phyloP scores from a whole-genome alignment of 805 yeast genomes.

The Blastobotrys peoriensis region DNA sequence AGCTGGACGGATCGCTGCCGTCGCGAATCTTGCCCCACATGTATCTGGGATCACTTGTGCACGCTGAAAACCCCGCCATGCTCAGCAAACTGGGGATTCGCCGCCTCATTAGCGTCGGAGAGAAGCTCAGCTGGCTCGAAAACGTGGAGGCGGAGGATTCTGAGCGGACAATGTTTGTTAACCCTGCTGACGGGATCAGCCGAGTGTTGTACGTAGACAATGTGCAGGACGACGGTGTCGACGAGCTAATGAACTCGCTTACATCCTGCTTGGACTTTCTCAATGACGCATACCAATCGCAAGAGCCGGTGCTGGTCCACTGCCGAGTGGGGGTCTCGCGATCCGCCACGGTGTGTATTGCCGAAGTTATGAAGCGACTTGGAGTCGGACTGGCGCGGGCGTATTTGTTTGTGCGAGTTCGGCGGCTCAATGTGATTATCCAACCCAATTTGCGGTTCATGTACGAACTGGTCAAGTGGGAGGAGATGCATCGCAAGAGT shows the following conservation, averaged over 20 bases:
- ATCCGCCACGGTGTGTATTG: constrained; percentile 92
- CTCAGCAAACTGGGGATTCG: constrained; percentile 60
- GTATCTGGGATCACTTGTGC: constrained; percentile 76
- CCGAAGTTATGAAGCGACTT: constrained; percentile 82
- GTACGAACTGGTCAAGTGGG: constrained; percentile 81
- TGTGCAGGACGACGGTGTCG: constrained; percentile 88
- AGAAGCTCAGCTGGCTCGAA: constrained; percentile 54
- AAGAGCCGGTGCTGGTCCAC: constrained; percentile 64
- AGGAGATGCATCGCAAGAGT: constrained; percentile 33
- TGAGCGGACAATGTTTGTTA: constrained; percentile 1
- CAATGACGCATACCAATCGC: constrained; percentile 42
- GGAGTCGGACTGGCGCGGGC: constrained; percentile 67
- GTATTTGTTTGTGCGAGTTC: constrained; percentile 79
- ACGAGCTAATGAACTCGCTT: constrained; percentile 58
- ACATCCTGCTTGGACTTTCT: constrained; percentile 61
- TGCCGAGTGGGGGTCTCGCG: constrained; percentile 95
- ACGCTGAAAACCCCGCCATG: constrained; percentile 68
- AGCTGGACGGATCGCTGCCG: constrained; percentile 64
- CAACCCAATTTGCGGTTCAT: constrained; percentile 90
- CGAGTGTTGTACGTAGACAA: constrained; percentile 60
- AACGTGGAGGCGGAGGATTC: constrained; percentile 2
- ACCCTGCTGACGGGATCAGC: constrained; percentile 30
- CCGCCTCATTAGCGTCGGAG: constrained; percentile 83
- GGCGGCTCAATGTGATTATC: constrained; percentile 84
- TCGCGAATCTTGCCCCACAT: constrained; percentile 77